These are phyloP conservation scores for Yamadazyma sp. DNA, from an alignment of 1,139 yeast species.

Conservation along the genomic window DNA sequence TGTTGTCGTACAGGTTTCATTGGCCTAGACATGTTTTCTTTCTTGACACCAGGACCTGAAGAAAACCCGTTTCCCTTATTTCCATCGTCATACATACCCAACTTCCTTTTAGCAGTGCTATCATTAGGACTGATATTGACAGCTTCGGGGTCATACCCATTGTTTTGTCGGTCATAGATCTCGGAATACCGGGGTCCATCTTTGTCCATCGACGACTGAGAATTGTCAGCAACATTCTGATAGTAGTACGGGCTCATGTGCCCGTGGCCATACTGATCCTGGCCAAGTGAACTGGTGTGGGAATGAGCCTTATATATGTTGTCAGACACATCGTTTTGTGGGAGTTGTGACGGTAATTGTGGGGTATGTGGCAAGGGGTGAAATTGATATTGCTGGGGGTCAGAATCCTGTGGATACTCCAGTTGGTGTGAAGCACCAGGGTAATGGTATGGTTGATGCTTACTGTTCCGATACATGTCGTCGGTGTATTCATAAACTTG, in stretches of 20 bases:
- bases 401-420: background rate
- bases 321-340: background rate
- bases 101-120: slow-evolving; percentile 4
- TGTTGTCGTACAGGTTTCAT: slow-evolving; percentile 17
- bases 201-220: background rate
- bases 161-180: background rate
- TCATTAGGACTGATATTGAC: slow-evolving; percentile 1
- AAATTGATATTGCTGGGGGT: background rate
- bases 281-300: background rate
- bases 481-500: background rate
- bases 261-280: background rate
- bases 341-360: background rate
- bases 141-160: background rate
- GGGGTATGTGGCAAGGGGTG: background rate
- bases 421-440: background rate
- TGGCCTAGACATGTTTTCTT: slow-evolving; percentile 10
- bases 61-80: background rate
- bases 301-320: background rate
- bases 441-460: background rate
- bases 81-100: slow-evolving; percentile 1
- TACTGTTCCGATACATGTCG: background rate
- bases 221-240: background rate
- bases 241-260: background rate
- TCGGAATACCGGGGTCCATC: background rate
- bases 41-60: no score